phyloP scores from a whole-genome alignment of 345 rosid genomes.

The Bretschneidera sinensis region DNA sequence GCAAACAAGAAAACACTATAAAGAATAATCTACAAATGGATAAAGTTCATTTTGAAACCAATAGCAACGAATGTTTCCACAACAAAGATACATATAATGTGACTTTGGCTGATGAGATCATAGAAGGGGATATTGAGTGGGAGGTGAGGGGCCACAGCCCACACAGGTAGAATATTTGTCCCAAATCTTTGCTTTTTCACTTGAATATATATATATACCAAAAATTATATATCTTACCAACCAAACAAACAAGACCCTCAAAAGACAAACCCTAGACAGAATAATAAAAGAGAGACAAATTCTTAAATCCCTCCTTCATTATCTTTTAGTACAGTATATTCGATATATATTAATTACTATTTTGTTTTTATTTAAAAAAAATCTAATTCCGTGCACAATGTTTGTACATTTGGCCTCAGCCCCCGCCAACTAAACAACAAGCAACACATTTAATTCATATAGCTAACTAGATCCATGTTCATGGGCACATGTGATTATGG shows the following conservation, averaged over 20 bases:
- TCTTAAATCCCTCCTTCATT: too few relatives aligned
- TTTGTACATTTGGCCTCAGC: too few relatives aligned
- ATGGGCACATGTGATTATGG: conserved; percentile 18
- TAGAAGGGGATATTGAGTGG: not conserved
- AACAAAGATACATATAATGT: conserved; percentile 15
- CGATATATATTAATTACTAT: too few relatives aligned
- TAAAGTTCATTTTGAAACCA: conserved; percentile 21
- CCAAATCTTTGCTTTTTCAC: conserved; percentile 19
- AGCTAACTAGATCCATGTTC: too few relatives aligned
- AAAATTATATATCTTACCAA: not conserved
- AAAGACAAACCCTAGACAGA: conserved; percentile 26
- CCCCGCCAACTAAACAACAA: too few relatives aligned
- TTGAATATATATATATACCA: not conserved
- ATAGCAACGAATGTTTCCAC: conserved; percentile 16
- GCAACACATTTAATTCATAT: too few relatives aligned
- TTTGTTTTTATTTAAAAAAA: too few relatives aligned
- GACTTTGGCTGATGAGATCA: conserved; percentile 13
- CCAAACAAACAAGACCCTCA: conserved; percentile 18
- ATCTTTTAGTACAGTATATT: too few relatives aligned
- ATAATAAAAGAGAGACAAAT: too few relatives aligned
- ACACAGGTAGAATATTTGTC: conserved; percentile 33
- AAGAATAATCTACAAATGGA: conserved; percentile 1
- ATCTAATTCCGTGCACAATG: too few relatives aligned
- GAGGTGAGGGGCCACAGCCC: conserved; percentile 26
- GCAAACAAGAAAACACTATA: conserved; percentile 10